Evolutionary conservation across 306 rosid species (phyloP).

Genomic region (Sindora glabra): DNA sequence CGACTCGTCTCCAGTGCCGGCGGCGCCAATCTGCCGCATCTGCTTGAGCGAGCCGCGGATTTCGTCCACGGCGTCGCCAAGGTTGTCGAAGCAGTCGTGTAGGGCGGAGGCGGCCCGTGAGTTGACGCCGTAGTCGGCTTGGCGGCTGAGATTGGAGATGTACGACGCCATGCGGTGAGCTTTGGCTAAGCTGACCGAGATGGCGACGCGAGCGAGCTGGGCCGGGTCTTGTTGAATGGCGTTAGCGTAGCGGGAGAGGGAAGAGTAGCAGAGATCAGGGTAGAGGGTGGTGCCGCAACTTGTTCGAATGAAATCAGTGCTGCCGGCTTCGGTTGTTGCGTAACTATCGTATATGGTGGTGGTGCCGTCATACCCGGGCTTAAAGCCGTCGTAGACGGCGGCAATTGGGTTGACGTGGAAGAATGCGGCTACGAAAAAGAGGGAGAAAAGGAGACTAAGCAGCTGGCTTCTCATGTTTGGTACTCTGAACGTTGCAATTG

Average conservation of each 20-base stretch:
- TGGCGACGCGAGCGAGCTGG: constrained; percentile 78
- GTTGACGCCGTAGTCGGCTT: constrained; percentile 42
- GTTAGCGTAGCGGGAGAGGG: constrained; percentile 78
- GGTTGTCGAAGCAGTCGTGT: constrained; percentile 76
- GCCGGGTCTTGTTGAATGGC: constrained; percentile 63
- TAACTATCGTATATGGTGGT: neutral
- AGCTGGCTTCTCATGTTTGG: constrained; percentile 22
- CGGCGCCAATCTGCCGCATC: constrained; percentile 58
- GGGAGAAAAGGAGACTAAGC: neutral
- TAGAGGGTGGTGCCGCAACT: constrained; percentile 76
- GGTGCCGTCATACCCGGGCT: neutral
- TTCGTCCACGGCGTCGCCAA: constrained; percentile 78
- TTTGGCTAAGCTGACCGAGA: constrained; percentile 51
- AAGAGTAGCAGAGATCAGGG: constrained; percentile 74
- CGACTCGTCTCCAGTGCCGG: constrained; percentile 26
- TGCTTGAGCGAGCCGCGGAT: constrained; percentile 81
- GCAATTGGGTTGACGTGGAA: neutral
- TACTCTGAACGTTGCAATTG: neutral
- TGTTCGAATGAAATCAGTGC: constrained; percentile 60
- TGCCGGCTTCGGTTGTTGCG: neutral
- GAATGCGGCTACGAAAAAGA: constrained; percentile 18
- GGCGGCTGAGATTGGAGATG: constrained; percentile 55
- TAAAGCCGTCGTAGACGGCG: neutral
- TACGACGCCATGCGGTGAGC: constrained; percentile 43
- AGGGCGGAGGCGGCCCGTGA: constrained; percentile 53